These are phyloP conservation scores for Cordyceps cicadae DNA, from an alignment of 2,329 filamentous ascomycete genomes.

Conservation along the genomic window DNA sequence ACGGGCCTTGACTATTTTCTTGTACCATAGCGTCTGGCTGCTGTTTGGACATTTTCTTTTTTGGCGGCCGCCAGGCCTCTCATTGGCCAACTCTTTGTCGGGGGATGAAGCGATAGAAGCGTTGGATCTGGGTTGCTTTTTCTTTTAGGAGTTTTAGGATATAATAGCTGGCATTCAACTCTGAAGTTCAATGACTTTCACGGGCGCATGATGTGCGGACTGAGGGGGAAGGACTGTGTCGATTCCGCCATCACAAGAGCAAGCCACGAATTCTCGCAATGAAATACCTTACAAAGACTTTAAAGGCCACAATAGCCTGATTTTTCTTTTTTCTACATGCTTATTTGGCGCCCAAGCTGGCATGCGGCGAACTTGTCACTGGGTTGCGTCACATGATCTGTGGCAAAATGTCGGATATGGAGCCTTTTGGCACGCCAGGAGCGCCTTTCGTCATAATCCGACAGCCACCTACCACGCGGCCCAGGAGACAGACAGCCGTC, in stretches of 20 bases:
- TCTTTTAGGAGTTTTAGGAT: constrained; percentile 5
- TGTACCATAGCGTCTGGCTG: constrained; percentile 9
- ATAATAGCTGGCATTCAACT: constrained; percentile 1
- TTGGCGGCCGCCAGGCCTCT: not conserved
- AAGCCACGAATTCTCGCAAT: not conserved
- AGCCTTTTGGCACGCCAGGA: not conserved
- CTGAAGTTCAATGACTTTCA: not conserved
- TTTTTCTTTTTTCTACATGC: too few species aligned
- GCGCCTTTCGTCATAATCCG: constrained; percentile 22
- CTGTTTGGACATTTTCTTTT: constrained; percentile 3
- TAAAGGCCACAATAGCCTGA: not conserved
- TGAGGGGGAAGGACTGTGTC: not conserved
- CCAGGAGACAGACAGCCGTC: constrained; percentile 1
- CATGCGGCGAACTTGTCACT: constrained; percentile 15
- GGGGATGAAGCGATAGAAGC: constrained; percentile 4
- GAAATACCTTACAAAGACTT: too few species aligned
- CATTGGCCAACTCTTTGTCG: not conserved
- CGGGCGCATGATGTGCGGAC: not conserved
- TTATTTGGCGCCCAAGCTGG: not conserved
- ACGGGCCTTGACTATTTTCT: not conserved
- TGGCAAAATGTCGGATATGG: constrained; percentile 22
- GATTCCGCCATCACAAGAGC: not conserved
- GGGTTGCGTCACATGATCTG: constrained; percentile 24
- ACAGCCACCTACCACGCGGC: constrained; percentile 3
- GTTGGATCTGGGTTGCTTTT: constrained; percentile 7